Conservation (phyloP, 1,284 basidiomycete species). For the Polyporus tsugae region DNA sequence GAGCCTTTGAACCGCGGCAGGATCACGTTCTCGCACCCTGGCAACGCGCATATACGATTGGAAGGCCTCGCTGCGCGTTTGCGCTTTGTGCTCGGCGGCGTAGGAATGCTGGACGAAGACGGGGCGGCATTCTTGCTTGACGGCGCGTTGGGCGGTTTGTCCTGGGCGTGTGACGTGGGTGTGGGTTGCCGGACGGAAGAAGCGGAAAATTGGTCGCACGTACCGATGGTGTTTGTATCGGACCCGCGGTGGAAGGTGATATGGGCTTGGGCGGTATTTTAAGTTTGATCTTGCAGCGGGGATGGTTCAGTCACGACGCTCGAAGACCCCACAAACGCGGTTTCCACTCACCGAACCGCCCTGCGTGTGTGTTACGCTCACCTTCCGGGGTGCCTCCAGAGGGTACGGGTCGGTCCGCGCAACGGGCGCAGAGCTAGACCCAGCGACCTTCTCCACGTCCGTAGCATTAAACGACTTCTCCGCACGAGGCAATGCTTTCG, state of each 20-base stretch:
- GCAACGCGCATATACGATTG: slow-evolving; percentile 16
- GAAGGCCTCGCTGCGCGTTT: slow-evolving; percentile 4
- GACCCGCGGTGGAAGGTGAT: not conserved
- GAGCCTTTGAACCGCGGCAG: slow-evolving; percentile 14
- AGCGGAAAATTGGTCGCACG: not conserved
- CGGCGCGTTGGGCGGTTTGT: not conserved
- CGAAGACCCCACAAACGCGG: not conserved
- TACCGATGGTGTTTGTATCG: not conserved
- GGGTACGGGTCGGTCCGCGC: not conserved
- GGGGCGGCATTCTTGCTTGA: not conserved
- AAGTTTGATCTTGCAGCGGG: not conserved
- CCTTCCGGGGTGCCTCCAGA: not conserved
- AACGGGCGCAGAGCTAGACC: not conserved
- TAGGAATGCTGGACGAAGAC: not conserved
- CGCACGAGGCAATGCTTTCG: not conserved
- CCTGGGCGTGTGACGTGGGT: not conserved
- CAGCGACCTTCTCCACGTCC: not conserved
- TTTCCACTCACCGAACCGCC: slow-evolving; percentile 1
- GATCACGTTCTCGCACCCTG: slow-evolving; percentile 17
- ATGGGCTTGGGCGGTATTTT: slow-evolving; percentile 1
- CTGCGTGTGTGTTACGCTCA: not conserved
- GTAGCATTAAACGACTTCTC: not conserved
- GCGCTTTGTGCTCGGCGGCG: slow-evolving; percentile 17
- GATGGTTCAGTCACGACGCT: not conserved
- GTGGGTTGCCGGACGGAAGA: no score